These are phyloP conservation scores for Castanea crenata DNA, from an alignment of 306 rosid genomes.

Conservation along the genomic window DNA sequence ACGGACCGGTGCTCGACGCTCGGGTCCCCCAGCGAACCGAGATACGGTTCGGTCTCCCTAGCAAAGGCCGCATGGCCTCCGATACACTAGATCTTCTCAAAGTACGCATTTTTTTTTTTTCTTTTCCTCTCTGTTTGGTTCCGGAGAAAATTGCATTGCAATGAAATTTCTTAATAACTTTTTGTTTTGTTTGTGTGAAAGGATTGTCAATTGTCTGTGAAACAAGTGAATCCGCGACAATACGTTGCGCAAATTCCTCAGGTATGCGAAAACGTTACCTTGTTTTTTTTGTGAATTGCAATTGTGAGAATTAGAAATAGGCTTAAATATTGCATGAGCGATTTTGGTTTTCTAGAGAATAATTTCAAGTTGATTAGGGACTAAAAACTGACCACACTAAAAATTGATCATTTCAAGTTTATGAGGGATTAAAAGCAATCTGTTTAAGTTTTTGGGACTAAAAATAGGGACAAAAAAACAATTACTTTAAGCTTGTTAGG, in stretches of 20 bases:
- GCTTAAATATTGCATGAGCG: no score
- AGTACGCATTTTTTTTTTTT: conserved; percentile 37
- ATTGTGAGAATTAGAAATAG: no score
- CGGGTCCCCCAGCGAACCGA: conserved; percentile 30
- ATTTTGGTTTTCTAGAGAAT: no score
- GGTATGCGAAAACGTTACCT: conserved; percentile 27
- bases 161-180: neutral
- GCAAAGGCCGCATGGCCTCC: conserved; percentile 88
- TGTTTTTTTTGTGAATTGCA: no score
- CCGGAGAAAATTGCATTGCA: neutral
- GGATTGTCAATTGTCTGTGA: conserved; percentile 88
- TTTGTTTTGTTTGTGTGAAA: conserved; percentile 8
- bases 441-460: no score
- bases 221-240: conserved; percentile 85
- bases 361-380: no score
- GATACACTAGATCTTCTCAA: conserved; percentile 86
- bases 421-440: no score
- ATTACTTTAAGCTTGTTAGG: no score
- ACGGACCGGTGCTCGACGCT: conserved; percentile 31
- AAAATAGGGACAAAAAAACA: no score
- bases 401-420: no score
- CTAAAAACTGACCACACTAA: no score
- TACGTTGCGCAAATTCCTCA: conserved; percentile 86
- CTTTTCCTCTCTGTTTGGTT: neutral
- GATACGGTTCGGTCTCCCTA: conserved; percentile 84